Conservation (phyloP, 495 filamentous ascomycete species). For the Lentithecium fluviatile region DNA sequence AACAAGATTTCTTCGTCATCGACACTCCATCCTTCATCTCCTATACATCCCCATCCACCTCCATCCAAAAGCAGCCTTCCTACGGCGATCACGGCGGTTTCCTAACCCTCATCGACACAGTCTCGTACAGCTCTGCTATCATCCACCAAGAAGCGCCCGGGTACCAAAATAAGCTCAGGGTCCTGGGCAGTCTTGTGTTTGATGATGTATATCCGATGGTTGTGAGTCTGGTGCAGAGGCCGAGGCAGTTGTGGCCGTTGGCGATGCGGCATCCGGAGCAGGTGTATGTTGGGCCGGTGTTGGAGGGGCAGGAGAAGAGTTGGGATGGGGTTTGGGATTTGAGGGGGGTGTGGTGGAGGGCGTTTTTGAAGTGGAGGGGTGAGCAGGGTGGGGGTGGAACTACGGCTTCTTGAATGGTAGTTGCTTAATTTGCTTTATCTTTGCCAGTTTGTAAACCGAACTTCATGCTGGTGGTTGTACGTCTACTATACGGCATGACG, state of each 20-base stretch:
- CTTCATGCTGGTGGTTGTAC: no score
- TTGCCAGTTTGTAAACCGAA: no score
- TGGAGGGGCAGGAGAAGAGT: conserved; percentile 7
- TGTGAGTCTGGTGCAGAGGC: not conserved
- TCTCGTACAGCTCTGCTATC: not conserved
- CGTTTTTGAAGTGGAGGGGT: not conserved
- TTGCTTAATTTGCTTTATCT: no score
- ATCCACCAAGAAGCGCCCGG: conserved; percentile 1
- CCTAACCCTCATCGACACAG: conserved; percentile 7
- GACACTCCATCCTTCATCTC: conserved; percentile 1
- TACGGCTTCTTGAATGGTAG: not conserved
- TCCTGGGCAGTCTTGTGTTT: conserved; percentile 11
- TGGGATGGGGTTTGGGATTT: conserved; percentile 11
- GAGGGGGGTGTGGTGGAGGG: not conserved
- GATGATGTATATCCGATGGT: conserved; percentile 21
- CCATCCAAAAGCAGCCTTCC: not conserved
- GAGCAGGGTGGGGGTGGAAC: not conserved
- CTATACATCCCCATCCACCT: not conserved
- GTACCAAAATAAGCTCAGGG: conserved; percentile 1
- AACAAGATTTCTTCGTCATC: conserved; percentile 18
- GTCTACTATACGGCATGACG: no score
- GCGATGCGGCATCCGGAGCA: conserved; percentile 11
- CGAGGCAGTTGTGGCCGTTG: conserved; percentile 12
- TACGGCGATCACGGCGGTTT: conserved; percentile 9
- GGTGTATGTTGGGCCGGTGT: conserved; percentile 20